Evolutionary conservation across 2,329 filamentous ascomycete genomes (phyloP).

Genomic region (Calonectria leucothoes): DNA sequence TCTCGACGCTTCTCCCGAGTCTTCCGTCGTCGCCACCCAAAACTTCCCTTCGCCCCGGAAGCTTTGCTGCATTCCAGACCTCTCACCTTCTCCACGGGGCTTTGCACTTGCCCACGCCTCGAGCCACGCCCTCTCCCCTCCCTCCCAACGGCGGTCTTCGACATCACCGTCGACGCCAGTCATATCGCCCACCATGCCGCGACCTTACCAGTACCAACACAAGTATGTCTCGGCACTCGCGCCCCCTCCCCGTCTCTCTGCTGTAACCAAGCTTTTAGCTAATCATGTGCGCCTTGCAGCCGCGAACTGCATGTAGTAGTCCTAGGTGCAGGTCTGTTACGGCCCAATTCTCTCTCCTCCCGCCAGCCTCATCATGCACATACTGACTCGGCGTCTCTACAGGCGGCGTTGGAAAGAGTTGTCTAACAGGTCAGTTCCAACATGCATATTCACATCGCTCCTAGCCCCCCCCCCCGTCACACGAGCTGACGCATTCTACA

Average conservation of each 20-base stretch:
- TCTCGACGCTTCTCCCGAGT: constrained; percentile 8
- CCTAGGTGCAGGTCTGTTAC: constrained; percentile 76
- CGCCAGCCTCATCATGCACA: constrained; percentile 26
- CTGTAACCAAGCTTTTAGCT: constrained; percentile 22
- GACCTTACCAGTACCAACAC: constrained; percentile 43
- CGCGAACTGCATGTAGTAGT: constrained; percentile 88
- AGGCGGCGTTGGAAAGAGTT: constrained; percentile 94
- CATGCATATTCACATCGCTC: constrained; percentile 5
- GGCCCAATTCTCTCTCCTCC: constrained; percentile 19
- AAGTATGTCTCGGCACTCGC: constrained; percentile 32
- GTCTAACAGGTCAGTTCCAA: constrained; percentile 78
- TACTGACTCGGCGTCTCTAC: constrained; percentile 46
- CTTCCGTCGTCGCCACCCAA: neutral
- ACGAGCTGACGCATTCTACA: constrained; percentile 49
- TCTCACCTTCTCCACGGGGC: neutral
- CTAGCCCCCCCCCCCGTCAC: neutral
- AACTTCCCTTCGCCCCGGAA: constrained; percentile 6
- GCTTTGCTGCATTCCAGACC: constrained; percentile 3
- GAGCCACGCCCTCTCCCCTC: constrained; percentile 17
- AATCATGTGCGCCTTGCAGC: constrained; percentile 52
- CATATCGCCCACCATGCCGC: constrained; percentile 39
- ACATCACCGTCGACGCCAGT: constrained; percentile 21
- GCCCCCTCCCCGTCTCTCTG: neutral
- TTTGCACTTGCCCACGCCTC: constrained; percentile 25
- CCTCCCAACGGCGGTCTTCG: neutral